A percentile compares a stretch with the other conserved stretches of the same genome.
These are phyloP conservation scores for Silene uniflora DNA, from an alignment of 148 eudicot species.

Conservation along the genomic window DNA sequence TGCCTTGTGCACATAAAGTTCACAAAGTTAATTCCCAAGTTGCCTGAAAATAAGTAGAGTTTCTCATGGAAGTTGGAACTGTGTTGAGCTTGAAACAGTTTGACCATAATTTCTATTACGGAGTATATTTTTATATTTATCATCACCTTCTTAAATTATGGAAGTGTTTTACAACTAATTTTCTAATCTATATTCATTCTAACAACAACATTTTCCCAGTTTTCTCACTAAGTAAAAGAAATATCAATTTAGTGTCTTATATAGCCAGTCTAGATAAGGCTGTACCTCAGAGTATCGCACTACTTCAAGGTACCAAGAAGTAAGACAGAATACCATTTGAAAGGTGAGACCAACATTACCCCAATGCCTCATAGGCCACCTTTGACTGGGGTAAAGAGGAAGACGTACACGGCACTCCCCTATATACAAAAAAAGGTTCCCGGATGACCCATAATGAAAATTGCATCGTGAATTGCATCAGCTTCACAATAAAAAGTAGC, in stretches of 20 bases:
- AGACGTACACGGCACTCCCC: neutral
- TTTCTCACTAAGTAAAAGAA: neutral
- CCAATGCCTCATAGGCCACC: neutral
- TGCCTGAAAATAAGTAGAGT: neutral
- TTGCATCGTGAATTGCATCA: neutral
- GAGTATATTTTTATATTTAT: neutral
- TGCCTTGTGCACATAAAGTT: neutral
- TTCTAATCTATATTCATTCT: neutral
- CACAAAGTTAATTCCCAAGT: neutral
- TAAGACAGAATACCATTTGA: neutral
- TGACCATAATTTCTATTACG: neutral
- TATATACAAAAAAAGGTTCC: neutral
- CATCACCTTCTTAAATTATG: neutral
- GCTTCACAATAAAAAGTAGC: neutral
- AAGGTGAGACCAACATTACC: neutral
- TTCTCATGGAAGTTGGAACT: neutral
- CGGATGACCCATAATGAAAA: neutral
- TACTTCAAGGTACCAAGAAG: neutral
- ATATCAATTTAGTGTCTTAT: neutral
- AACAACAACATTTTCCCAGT: neutral
- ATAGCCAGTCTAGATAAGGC: too few species aligned
- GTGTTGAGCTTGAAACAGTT: constrained; percentile 1
- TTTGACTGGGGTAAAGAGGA: neutral
- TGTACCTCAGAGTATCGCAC: neutral
- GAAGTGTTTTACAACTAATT: neutral